Evolutionary conservation across 352 stramenopile genomes (phyloP).

Genomic region (Phytophthora citricola): DNA sequence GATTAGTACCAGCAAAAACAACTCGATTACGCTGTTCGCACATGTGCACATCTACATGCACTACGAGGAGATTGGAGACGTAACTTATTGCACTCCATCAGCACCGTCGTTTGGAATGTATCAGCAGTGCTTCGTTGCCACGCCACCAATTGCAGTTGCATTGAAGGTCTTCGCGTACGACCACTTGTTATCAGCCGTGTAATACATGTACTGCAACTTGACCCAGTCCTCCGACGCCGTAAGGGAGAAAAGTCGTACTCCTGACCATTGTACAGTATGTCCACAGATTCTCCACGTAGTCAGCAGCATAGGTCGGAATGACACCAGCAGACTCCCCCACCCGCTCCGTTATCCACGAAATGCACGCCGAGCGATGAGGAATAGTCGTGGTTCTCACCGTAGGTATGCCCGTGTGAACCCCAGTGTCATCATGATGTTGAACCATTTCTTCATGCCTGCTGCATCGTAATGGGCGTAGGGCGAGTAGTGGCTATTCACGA

Average conservation of each 20-base stretch:
- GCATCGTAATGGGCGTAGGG: constrained; percentile 50
- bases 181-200: constrained; percentile 67
- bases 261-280: constrained; percentile 44
- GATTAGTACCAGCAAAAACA: no score
- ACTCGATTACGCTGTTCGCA: no score
- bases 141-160: constrained; percentile 44
- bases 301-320: constrained; percentile 54
- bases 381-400: constrained; percentile 69
- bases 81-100: constrained; percentile 36
- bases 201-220: constrained; percentile 55
- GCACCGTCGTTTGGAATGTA: constrained; percentile 60
- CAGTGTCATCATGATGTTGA: constrained; percentile 42
- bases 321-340: constrained; percentile 63
- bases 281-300: constrained; percentile 65
- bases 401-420: constrained; percentile 54
- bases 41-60: no score
- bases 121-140: constrained; percentile 73
- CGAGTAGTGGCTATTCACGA: constrained; percentile 62
- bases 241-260: constrained; percentile 75
- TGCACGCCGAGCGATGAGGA: constrained; percentile 54
- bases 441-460: constrained; percentile 42
- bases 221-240: constrained; percentile 61
- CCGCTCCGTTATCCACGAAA: constrained; percentile 75
- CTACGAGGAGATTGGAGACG: constrained; percentile 1
- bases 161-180: constrained; percentile 53